Evolutionary conservation across 345 rosid species (phyloP).

Genomic region (Toxicodendron radicans): DNA sequence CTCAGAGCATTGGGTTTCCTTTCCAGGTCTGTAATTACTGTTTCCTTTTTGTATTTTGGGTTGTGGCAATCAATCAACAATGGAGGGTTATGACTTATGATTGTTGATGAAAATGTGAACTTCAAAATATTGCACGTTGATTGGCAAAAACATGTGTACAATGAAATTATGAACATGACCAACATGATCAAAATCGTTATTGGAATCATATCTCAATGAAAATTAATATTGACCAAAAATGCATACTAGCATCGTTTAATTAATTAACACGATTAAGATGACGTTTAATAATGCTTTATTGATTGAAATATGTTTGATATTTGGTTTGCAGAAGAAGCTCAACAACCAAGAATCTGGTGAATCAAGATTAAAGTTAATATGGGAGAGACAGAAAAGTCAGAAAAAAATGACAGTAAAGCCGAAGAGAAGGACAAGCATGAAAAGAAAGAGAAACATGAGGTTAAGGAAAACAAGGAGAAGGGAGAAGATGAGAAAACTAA

Average conservation of each 20-base stretch:
- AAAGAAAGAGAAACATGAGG: slow-evolving; percentile 30
- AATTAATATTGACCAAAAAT: background rate
- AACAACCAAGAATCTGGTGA: background rate
- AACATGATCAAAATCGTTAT: background rate
- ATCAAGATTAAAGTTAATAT: slow-evolving; percentile 14
- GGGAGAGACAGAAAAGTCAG: slow-evolving; percentile 37
- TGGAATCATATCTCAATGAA: background rate
- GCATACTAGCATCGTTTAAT: background rate
- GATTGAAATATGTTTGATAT: background rate
- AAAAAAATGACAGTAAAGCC: slow-evolving; percentile 31
- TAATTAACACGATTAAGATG: too few relatives aligned
- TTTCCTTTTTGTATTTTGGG: too few relatives aligned
- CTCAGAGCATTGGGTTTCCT: slow-evolving; percentile 9
- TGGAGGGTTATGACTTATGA: too few relatives aligned
- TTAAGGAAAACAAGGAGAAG: slow-evolving; percentile 19
- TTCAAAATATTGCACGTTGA: too few relatives aligned
- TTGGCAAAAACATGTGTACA: too few relatives aligned
- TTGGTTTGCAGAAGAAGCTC: background rate
- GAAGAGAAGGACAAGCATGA: slow-evolving; percentile 36
- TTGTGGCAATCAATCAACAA: too few relatives aligned
- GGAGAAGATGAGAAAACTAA: slow-evolving; percentile 23
- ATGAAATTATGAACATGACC: too few relatives aligned
- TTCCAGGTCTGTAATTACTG: slow-evolving; percentile 18
- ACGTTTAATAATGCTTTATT: too few relatives aligned
- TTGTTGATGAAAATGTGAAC: too few relatives aligned